phyloP scores from a whole-genome alignment of 768 basidiomycete species.

The Serendipita indica region DNA sequence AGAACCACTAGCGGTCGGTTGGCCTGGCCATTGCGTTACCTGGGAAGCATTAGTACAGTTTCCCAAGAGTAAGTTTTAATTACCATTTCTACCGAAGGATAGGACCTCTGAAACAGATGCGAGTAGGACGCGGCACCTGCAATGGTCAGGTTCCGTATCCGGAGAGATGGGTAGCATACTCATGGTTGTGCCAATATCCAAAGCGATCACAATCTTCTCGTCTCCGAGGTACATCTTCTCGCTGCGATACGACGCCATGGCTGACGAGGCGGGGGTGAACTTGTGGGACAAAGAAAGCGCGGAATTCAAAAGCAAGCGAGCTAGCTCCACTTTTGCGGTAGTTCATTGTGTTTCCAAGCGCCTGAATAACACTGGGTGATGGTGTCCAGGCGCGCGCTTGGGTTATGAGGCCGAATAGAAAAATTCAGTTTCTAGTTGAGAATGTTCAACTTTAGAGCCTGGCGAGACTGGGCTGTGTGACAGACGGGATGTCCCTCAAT shows the following conservation, averaged over 20 bases:
- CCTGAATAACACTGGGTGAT: too few relatives aligned
- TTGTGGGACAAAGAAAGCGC: not conserved
- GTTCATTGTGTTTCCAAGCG: too few relatives aligned
- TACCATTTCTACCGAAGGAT: not conserved
- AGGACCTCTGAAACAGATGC: not conserved
- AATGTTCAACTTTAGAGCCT: too few relatives aligned
- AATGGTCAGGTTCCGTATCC: too few relatives aligned
- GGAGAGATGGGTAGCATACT: not conserved
- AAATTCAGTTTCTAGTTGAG: too few relatives aligned
- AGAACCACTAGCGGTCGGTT: not conserved
- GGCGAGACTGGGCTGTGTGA: too few relatives aligned
- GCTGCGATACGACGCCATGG: not conserved
- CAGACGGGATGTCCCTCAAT: too few relatives aligned
- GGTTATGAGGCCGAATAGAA: too few relatives aligned
- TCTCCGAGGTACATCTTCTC: not conserved
- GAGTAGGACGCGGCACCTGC: not conserved
- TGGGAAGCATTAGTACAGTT: not conserved
- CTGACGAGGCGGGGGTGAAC: not conserved
- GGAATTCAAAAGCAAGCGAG: not conserved
- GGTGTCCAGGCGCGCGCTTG: too few relatives aligned
- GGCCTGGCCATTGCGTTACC: slow-evolving; percentile 12
- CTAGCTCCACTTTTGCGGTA: not conserved
- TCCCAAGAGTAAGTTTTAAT: not conserved
- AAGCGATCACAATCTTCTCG: not conserved
- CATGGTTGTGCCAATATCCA: slow-evolving; percentile 1